Evolutionary conservation across 2,329 filamentous ascomycete genomes (phyloP).

Genomic region (Fusarium keratoplasticum): DNA sequence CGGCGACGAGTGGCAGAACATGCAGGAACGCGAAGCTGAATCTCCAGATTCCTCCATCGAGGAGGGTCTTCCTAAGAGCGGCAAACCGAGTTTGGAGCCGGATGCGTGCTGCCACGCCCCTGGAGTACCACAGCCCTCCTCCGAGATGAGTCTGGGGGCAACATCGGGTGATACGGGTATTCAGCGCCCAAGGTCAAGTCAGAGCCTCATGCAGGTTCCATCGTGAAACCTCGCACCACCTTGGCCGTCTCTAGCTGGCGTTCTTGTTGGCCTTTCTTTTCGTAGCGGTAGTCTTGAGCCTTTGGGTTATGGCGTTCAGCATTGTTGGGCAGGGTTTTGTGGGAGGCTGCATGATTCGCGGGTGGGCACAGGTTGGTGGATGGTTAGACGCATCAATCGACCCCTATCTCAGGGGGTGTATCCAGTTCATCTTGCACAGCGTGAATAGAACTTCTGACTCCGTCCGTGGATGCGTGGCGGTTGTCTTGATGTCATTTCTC

Average conservation of each 20-base stretch:
- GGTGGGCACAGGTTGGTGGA: not conserved
- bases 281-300: conserved; percentile 1
- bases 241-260: not conserved
- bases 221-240: not conserved
- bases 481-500: conserved; percentile 22
- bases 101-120: not conserved
- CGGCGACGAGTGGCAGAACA: conserved; percentile 32
- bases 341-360: not conserved
- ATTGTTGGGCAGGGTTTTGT: conserved; percentile 10
- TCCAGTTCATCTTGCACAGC: not conserved
- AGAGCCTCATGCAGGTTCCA: not conserved
- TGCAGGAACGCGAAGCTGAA: conserved; percentile 18
- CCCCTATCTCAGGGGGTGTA: not conserved
- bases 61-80: not conserved
- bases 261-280: conserved; percentile 7
- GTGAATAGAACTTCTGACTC: not conserved
- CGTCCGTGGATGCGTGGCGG: not conserved
- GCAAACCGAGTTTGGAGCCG: not conserved
- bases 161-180: not conserved
- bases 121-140: not conserved
- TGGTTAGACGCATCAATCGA: conserved; percentile 23
- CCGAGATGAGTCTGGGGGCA: not conserved
- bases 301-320: conserved; percentile 19
- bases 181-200: conserved; percentile 8
- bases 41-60: not conserved